Evolutionary conservation across 257 asterid species (phyloP), one percentile per base, ranked within the genome.

Genomic region (Osmanthus fragrans): DNA sequence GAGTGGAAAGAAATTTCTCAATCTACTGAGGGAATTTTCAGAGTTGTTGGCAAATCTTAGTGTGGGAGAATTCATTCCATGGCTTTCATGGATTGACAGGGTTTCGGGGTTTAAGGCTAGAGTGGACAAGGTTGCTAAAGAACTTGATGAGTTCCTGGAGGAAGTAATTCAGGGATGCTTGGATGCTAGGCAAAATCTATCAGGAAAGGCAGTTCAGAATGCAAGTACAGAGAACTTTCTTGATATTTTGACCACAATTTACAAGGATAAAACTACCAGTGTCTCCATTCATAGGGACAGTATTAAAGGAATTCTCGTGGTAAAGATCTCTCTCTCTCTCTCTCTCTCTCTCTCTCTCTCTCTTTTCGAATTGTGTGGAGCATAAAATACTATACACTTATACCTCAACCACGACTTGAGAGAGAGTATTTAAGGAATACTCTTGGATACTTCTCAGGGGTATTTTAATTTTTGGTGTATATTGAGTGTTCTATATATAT

Each of bases 41-140:
- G 79, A 21, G 34, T 19, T 84, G 71, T 9, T 80, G 37, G n/a
- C n/a, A 0, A 78, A 56, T 3, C 16, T 80, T 60, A 33, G 68
- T 2, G 0, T 81, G 6, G 87, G 81, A 3, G 85, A 81, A 0
- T 81, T 51, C 37, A 9, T 84, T 6, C 85, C 87, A 0, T 78
- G 81, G 83, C 85, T 84, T 21, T 12, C 80, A 32, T 84, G 87
- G 85, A 76, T 84, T 16, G 71, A 78, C 21, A 9, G 73, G n/a
- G 21, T 81, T 21, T 77, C 30, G 1, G 85, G 85, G 7, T 47
- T 33, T 2, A n/a, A 71, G 18, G 76, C 73, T 5, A 54, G 70
- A 6, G 5, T 80, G 11, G 72, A 80, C 1, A 73, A 51, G 13
- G 2, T 16, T 25, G 71, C 54, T 0, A n/a, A 47, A 74, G 65